Percentiles rank a stretch among this genome's conserved stretches.
Conservation (phyloP, 768 basidiomycete species). For the Pisolithus marmoratus region DNA sequence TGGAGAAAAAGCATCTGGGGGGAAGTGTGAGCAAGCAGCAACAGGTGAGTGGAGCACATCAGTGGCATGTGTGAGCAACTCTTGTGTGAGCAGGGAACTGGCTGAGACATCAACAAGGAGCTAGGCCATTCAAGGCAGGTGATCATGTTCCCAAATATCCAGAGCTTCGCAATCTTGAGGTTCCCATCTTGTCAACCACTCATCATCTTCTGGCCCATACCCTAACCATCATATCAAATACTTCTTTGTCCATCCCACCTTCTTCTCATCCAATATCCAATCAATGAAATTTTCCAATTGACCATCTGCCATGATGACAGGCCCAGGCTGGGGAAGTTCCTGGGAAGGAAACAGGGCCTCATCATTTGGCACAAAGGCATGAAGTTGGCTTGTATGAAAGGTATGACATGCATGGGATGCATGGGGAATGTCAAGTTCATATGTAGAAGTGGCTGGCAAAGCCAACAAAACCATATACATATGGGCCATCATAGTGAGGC, state of each 20-base stretch:
- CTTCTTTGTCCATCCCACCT: neutral
- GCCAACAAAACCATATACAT: constrained; percentile 14
- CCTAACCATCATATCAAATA: constrained; percentile 26
- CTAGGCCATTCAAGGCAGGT: no score
- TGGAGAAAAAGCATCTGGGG: no score
- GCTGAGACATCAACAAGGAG: no score
- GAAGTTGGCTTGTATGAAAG: constrained; percentile 32
- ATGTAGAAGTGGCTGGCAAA: constrained; percentile 11
- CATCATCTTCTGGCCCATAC: constrained; percentile 24
- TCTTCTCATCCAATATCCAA: constrained; percentile 8
- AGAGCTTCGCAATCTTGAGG: no score
- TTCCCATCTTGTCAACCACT: constrained; percentile 14
- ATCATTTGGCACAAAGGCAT: constrained; percentile 6
- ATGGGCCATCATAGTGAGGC: constrained; percentile 29
- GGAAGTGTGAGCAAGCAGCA: no score
- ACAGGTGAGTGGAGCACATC: no score
- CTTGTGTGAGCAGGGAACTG: no score
- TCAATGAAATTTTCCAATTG: neutral
- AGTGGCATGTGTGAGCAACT: no score
- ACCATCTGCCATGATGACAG: neutral
- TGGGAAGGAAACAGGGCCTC: constrained; percentile 3
- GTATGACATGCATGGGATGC: constrained; percentile 19
- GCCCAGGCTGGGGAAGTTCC: neutral
- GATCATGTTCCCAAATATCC: no score
- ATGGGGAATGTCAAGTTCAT: constrained; percentile 20